These are phyloP conservation scores for Pythium grandisporangium DNA, from an alignment of 352 stramenopile genomes.

Conservation along the genomic window DNA sequence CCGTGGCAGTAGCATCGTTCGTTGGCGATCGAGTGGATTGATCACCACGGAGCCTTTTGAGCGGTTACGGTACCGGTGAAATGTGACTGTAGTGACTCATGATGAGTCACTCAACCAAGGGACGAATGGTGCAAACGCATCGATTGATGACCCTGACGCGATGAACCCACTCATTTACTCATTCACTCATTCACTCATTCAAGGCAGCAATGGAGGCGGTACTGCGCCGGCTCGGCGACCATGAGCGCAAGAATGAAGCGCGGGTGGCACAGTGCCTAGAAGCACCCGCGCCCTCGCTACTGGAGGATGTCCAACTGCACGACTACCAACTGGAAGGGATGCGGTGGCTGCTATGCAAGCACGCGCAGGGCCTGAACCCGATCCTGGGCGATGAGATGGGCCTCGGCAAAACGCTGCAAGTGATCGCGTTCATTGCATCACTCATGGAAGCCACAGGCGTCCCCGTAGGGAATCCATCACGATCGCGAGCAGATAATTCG, in stretches of 20 bases:
- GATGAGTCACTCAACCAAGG: too few species aligned
- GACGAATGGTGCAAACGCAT: too few species aligned
- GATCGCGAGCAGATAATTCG: conserved; percentile 2
- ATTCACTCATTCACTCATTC: not conserved
- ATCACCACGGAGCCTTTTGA: too few species aligned
- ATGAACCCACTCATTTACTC: not conserved
- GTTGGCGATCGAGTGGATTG: too few species aligned
- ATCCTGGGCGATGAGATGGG: conserved; percentile 83
- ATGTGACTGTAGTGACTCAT: too few species aligned
- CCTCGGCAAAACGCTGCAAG: conserved; percentile 74
- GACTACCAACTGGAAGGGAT: conserved; percentile 63
- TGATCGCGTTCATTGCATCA: conserved; percentile 58
- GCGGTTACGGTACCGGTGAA: too few species aligned
- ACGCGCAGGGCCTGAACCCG: conserved; percentile 51
- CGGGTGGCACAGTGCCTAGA: conserved; percentile 10
- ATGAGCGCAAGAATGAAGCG: conserved; percentile 13
- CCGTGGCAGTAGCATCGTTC: too few species aligned
- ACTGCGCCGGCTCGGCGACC: conserved; percentile 23
- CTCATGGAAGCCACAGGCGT: conserved; percentile 16
- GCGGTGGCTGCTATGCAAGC: conserved; percentile 51
- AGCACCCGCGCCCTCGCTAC: conserved; percentile 16
- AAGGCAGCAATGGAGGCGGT: conserved; percentile 54
- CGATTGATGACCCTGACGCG: too few species aligned
- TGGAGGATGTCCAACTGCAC: conserved; percentile 54
- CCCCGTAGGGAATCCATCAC: too few species aligned